phyloP scores from a whole-genome alignment of 225 moss, liverwort and hornwort species.

The Asterella californica region DNA sequence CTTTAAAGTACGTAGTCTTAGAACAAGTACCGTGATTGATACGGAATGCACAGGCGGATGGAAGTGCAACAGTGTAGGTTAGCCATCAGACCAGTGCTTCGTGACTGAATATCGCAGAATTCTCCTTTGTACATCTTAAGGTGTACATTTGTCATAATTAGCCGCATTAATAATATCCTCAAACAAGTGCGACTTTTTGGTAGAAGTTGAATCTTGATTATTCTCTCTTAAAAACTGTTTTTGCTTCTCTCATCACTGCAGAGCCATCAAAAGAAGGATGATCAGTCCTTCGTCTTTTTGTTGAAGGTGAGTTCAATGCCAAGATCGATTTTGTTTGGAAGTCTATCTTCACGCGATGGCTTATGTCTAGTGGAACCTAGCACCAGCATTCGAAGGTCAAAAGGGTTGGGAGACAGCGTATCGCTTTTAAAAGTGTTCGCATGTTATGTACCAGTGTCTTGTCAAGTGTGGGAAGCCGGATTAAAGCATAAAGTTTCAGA shows the following conservation, averaged over 20 bases:
- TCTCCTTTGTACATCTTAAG: neutral
- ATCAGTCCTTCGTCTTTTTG: conserved; percentile 93
- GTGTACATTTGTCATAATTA: neutral
- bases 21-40: too few relatives aligned
- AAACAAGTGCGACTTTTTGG: too few relatives aligned
- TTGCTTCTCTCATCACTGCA: conserved; percentile 42
- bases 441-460: neutral
- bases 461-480: neutral
- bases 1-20: too few relatives aligned
- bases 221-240: neutral
- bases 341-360: neutral
- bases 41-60: neutral
- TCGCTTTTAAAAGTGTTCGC: neutral
- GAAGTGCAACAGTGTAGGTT: neutral
- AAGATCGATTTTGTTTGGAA: neutral
- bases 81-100: too few relatives aligned
- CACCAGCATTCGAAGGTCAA: neutral
- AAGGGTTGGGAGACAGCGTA: neutral
- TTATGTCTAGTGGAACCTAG: neutral
- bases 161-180: neutral
- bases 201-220: neutral
- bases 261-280: conserved; percentile 93
- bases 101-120: too few relatives aligned
- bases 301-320: conserved; percentile 59
- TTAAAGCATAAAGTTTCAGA: neutral